These are phyloP conservation scores for Zarea fungicola DNA, from an alignment of 2,329 filamentous ascomycete genomes.

Conservation along the genomic window DNA sequence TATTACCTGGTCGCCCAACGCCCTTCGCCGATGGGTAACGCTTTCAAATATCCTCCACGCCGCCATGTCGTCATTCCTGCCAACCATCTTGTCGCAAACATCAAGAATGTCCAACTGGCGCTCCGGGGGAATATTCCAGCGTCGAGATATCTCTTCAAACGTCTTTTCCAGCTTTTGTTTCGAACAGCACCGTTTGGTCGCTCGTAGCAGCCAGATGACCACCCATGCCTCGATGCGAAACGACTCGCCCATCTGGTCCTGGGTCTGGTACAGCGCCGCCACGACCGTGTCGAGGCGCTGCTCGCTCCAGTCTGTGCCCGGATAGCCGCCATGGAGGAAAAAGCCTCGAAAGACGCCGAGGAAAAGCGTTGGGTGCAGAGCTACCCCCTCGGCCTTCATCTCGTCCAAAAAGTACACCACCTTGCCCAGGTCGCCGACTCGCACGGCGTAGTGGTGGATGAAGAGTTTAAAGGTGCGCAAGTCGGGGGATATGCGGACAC, in stretches of 20 bases:
- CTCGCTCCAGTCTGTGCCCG: constrained; percentile 64
- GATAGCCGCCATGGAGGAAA: constrained; percentile 60
- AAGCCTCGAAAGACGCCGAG: constrained; percentile 82
- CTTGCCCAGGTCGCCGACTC: constrained; percentile 64
- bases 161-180: constrained; percentile 46
- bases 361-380: constrained; percentile 71
- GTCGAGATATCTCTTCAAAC: constrained; percentile 44
- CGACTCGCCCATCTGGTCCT: constrained; percentile 40
- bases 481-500: constrained; percentile 65
- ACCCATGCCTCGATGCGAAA: constrained; percentile 57
- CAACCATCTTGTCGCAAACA: constrained; percentile 11
- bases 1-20: constrained; percentile 1
- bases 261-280: constrained; percentile 54
- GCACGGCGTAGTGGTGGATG: constrained; percentile 65
- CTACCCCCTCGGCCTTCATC: constrained; percentile 66
- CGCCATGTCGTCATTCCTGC: background rate
- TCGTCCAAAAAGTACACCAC: constrained; percentile 71
- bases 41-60: constrained; percentile 7
- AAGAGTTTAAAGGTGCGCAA: constrained; percentile 75
- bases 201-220: constrained; percentile 54
- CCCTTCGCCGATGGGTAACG: background rate
- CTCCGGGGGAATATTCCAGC: constrained; percentile 33
- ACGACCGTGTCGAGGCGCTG: constrained; percentile 64
- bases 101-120: constrained; percentile 1
- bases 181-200: constrained; percentile 58